Percentiles rank a stretch among this genome's conserved stretches.
phyloP scores from a whole-genome alignment of 2,329 filamentous ascomycete genomes.

The Arthroderma sp. region DNA sequence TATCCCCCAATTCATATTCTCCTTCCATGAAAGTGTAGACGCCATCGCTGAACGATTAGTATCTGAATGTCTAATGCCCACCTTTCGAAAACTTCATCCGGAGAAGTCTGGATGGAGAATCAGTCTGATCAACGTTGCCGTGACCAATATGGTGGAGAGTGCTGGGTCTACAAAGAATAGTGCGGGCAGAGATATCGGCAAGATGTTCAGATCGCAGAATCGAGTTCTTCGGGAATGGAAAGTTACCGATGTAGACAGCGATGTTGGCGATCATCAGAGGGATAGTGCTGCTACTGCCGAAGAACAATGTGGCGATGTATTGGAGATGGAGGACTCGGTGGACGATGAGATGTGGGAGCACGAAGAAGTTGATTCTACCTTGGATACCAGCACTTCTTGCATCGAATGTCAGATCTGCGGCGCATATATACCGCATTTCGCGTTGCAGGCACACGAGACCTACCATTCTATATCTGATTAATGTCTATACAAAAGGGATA shows the following conservation, averaged over 20 bases:
- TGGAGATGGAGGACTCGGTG: conserved; percentile 8
- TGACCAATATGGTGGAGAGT: conserved; percentile 63
- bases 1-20: conserved; percentile 64
- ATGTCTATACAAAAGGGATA: too few relatives aligned
- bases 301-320: conserved; percentile 7
- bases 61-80: conserved; percentile 52
- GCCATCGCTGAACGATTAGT: conserved; percentile 57
- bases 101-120: conserved; percentile 63
- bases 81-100: conserved; percentile 64
- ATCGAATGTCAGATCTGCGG: conserved; percentile 35
- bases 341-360: conserved; percentile 24
- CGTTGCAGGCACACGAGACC: conserved; percentile 37
- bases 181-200: conserved; percentile 62
- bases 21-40: conserved; percentile 46
- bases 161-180: conserved; percentile 42
- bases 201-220: conserved; percentile 71
- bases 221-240: conserved; percentile 23
- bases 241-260: conserved; percentile 16
- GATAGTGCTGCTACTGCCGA: neutral
- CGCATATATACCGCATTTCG: conserved; percentile 39
- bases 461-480: conserved; percentile 32
- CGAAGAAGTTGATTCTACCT: conserved; percentile 20
- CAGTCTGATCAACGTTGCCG: conserved; percentile 74
- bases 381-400: conserved; percentile 22
- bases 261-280: neutral